Evolutionary conservation across 108 stramenopile species (phyloP).

Genomic region (Skeletonema menzelii): DNA sequence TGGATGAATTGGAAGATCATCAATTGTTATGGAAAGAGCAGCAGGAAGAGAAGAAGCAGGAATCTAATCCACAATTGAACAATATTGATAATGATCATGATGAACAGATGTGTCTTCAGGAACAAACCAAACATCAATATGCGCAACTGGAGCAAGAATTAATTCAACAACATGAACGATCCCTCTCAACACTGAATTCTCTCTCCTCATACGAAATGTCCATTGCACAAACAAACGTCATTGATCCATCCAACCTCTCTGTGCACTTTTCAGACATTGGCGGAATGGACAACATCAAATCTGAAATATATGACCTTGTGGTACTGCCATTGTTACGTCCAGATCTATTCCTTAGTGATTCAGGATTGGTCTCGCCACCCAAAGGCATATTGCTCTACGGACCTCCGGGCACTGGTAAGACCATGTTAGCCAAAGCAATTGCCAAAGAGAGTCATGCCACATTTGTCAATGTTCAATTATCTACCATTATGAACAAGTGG

Average conservation of each 20-base stretch:
- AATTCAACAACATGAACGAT: conserved; percentile 24
- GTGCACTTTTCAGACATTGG: conserved; percentile 85
- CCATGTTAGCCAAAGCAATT: conserved; percentile 97
- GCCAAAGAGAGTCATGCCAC: conserved; percentile 95
- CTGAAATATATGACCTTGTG: conserved; percentile 91
- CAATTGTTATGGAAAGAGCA: conserved; percentile 6
- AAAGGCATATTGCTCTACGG: conserved; percentile 96
- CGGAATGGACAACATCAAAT: conserved; percentile 84
- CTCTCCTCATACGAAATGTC: conserved; percentile 68
- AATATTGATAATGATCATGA: conserved; percentile 1
- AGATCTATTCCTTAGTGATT: conserved; percentile 67
- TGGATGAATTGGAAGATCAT: conserved; percentile 34
- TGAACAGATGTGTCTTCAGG: neutral
- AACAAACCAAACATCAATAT: conserved; percentile 9
- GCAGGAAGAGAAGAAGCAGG: conserved; percentile 13
- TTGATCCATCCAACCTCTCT: conserved; percentile 76
- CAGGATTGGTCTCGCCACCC: conserved; percentile 72
- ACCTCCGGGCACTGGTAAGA: conserved; percentile 87
- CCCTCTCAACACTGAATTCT: conserved; percentile 9
- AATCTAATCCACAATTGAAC: neutral
- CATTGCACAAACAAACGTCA: conserved; percentile 75
- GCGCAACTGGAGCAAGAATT: conserved; percentile 14
- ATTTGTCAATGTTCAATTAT: conserved; percentile 92
- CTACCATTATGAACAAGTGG: conserved; percentile 95
- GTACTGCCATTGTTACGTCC: conserved; percentile 90